Conservation (phyloP, 1,284 basidiomycete species). For the Leccinum subfulvum region DNA sequence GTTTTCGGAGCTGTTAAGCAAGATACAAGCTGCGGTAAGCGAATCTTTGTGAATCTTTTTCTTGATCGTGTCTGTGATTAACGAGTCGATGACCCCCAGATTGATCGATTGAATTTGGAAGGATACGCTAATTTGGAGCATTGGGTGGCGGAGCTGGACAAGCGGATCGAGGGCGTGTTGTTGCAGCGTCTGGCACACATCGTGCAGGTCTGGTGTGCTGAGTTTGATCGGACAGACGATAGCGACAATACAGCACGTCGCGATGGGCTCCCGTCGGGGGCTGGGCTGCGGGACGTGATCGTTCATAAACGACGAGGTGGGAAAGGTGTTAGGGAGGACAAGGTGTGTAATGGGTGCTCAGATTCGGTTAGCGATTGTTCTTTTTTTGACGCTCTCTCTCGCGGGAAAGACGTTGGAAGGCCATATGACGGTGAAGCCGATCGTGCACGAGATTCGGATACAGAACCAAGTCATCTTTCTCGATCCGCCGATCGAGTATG, state of each 20-base stretch:
- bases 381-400: background rate
- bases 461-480: constrained; percentile 98
- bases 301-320: constrained; percentile 62
- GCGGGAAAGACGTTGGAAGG: constrained; percentile 58
- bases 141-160: constrained; percentile 90
- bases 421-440: constrained; percentile 73
- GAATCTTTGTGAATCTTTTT: background rate
- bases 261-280: constrained; percentile 39
- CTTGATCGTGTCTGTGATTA: background rate
- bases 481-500: constrained; percentile 95
- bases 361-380: background rate
- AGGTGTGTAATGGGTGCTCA: constrained; percentile 43
- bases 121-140: constrained; percentile 97
- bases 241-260: constrained; percentile 48
- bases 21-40: constrained; percentile 83
- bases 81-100: constrained; percentile 41
- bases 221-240: constrained; percentile 77
- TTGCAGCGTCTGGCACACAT: constrained; percentile 77
- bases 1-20: constrained; percentile 49
- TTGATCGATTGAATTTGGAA: constrained; percentile 92
- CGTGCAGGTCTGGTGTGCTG: constrained; percentile 84
- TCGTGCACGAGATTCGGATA: constrained; percentile 94
- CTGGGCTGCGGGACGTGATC: constrained; percentile 45
- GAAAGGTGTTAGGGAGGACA: constrained; percentile 71
- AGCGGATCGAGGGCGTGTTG: constrained; percentile 82